These are phyloP conservation scores for Pholiota adiposa DNA, from an alignment of 1,284 basidiomycete species.

Conservation along the genomic window DNA sequence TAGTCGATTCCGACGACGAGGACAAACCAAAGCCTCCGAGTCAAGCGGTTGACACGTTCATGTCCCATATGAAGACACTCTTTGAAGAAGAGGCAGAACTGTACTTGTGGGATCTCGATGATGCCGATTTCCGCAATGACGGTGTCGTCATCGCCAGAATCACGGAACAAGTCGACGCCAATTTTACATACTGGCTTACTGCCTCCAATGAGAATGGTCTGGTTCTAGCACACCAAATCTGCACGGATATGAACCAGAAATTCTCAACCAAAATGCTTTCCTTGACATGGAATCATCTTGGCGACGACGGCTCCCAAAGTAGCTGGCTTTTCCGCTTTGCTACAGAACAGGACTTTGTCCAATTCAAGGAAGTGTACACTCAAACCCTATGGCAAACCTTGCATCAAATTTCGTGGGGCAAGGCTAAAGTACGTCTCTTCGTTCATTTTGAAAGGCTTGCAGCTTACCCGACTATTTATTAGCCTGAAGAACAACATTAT, in stretches of 20 bases:
- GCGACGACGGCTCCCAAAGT: slow-evolving; percentile 62
- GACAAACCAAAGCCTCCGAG: slow-evolving; percentile 14
- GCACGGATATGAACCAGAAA: slow-evolving; percentile 78
- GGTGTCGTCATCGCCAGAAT: slow-evolving; percentile 77
- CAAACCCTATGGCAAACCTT: slow-evolving; percentile 84
- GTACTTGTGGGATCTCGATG: slow-evolving; percentile 77
- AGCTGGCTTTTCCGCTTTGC: slow-evolving; percentile 88
- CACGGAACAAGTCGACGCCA: slow-evolving; percentile 50
- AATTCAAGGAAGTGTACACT: slow-evolving; percentile 73
- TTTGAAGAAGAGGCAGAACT: slow-evolving; percentile 54
- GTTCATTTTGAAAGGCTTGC: background rate
- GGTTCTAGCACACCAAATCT: slow-evolving; percentile 64
- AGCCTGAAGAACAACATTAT: slow-evolving; percentile 79
- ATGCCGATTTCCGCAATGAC: slow-evolving; percentile 75
- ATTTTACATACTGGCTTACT: slow-evolving; percentile 69
- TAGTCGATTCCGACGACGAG: slow-evolving; percentile 15
- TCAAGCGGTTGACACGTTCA: slow-evolving; percentile 13
- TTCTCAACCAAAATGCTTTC: slow-evolving; percentile 67
- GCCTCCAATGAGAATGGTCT: slow-evolving; percentile 55
- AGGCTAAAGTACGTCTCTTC: slow-evolving; percentile 69
- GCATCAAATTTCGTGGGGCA: slow-evolving; percentile 79
- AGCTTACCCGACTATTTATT: slow-evolving; percentile 6
- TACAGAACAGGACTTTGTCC: slow-evolving; percentile 58
- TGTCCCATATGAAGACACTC: slow-evolving; percentile 36
- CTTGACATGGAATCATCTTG: slow-evolving; percentile 84